Evolutionary conservation across 2,329 filamentous ascomycete genomes (phyloP).

Genomic region (Aschersonia sp.): DNA sequence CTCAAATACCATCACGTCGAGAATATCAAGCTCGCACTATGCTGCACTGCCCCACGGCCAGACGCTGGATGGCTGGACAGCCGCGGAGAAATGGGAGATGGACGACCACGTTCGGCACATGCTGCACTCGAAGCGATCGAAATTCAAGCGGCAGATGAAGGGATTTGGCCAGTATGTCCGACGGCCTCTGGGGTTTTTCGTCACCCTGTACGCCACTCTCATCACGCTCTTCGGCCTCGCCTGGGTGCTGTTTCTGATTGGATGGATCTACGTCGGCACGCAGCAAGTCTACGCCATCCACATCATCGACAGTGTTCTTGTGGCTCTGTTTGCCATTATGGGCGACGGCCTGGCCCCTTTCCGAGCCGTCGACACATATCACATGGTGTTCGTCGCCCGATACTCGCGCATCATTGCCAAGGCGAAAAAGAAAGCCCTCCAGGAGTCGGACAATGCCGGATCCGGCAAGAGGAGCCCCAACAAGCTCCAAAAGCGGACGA

Average conservation of each 20-base stretch:
- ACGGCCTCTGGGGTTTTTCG: constrained; percentile 65
- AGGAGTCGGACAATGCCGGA: not conserved
- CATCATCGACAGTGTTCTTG: constrained; percentile 55
- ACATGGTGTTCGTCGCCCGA: constrained; percentile 69
- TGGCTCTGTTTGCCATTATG: constrained; percentile 56
- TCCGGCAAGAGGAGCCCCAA: not conserved
- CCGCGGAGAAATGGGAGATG: constrained; percentile 58
- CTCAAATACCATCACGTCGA: constrained; percentile 48
- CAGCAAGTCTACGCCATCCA: constrained; percentile 56
- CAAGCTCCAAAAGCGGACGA: not conserved
- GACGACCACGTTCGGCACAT: constrained; percentile 83
- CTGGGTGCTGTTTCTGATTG: constrained; percentile 85
- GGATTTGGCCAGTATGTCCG: constrained; percentile 70
- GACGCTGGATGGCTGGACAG: constrained; percentile 58
- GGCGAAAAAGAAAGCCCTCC: constrained; percentile 30
- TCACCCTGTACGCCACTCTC: constrained; percentile 68
- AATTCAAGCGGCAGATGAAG: constrained; percentile 65
- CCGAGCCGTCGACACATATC: constrained; percentile 68
- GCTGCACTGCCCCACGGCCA: constrained; percentile 66
- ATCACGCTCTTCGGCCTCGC: constrained; percentile 76
- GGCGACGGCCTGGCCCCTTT: constrained; percentile 62
- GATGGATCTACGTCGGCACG: constrained; percentile 72
- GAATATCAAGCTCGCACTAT: constrained; percentile 55
- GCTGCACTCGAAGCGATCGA: constrained; percentile 66
- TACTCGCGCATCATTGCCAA: constrained; percentile 32